Base-by-base conservation (phyloP, 345 rosid species). In the Dimocarpus longan region DNA sequence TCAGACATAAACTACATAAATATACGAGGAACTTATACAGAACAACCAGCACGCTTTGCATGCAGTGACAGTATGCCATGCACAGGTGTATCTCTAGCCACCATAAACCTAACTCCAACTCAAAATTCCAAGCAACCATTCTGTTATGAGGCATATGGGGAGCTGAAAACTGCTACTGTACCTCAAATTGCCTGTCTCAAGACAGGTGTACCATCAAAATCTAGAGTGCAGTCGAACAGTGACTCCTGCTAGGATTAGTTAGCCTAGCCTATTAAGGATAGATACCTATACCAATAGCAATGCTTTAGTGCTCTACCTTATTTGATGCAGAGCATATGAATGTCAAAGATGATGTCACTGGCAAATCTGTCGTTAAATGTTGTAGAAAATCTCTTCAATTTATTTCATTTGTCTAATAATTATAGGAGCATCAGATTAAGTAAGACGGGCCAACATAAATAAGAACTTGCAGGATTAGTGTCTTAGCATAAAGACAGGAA, bases 61-160 rank as follows among this genome's bases (percentile, higher is more conserved):
- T 95, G 97, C 90, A 95, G 98, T 70, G 95, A 93, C 74, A 84
- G 79, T 86, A 57, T 87, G 81, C 98, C 99, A 19, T 95, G 99
- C 88, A 82, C 86, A 2, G 93, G 93, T 11, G 67, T 93, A 75
- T 88, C 93, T 42, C 71, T 95, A 54, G 81, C 84, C 37, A 79
- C 89, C 63, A 90, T 90, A 75, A 82, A 89, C 80, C 92, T 95
- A 63, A 87, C 82, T 70, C 65, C 98, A 5, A 75, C 75, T 76
- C 81, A 85, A 81, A 82, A 65, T n/a, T 78, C 82, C 60, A 71
- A 78, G 78, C 86, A 26, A 42, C 96, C 98, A 70, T 91, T 88
- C 75, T 95, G 98, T 63, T 91, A 92, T 96, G 83, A 93, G 80
- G 83, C 97, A 68, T 88, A 84, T n/a, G 99, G 99, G 70, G 91